phyloP scores from a whole-genome alignment of 139 green algal species.

The Chloropicon primus region DNA sequence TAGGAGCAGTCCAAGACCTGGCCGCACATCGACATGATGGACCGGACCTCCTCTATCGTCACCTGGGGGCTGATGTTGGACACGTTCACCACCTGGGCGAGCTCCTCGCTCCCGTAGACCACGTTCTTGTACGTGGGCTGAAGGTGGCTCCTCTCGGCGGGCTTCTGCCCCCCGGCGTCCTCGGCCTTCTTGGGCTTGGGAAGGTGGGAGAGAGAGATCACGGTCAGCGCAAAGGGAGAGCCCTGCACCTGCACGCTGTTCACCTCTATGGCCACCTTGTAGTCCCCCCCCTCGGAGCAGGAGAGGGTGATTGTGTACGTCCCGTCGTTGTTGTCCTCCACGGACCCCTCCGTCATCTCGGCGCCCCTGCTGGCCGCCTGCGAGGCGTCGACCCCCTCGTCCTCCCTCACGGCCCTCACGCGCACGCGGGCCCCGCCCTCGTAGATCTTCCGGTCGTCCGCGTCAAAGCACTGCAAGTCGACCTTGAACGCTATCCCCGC shows the following conservation, averaged over 20 bases:
- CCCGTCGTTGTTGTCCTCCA: not conserved
- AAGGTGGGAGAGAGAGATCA: not conserved
- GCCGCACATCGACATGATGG: not conserved
- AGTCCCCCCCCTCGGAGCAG: not conserved
- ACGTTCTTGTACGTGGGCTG: too few relatives aligned
- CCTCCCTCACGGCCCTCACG: not conserved
- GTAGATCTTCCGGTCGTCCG: not conserved
- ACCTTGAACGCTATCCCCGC: not conserved
- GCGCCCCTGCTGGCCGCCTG: too few relatives aligned
- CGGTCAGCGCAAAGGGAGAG: not conserved
- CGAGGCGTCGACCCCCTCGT: not conserved
- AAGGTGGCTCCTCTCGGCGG: too few relatives aligned
- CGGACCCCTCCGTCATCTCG: not conserved
- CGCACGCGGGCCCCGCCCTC: not conserved
- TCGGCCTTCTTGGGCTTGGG: not conserved
- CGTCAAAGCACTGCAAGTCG: not conserved
- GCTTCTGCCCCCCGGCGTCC: too few relatives aligned
- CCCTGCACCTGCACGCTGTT: not conserved
- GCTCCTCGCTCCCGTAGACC: not conserved
- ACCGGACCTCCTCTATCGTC: not conserved
- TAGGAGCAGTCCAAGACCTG: not conserved
- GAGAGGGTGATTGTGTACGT: not conserved
- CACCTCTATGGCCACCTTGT: not conserved
- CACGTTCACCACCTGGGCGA: not conserved
- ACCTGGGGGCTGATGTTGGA: not conserved